Base-by-base conservation (phyloP, 2,329 filamentous ascomycete genomes). In the Aspergillus udagawae region DNA sequence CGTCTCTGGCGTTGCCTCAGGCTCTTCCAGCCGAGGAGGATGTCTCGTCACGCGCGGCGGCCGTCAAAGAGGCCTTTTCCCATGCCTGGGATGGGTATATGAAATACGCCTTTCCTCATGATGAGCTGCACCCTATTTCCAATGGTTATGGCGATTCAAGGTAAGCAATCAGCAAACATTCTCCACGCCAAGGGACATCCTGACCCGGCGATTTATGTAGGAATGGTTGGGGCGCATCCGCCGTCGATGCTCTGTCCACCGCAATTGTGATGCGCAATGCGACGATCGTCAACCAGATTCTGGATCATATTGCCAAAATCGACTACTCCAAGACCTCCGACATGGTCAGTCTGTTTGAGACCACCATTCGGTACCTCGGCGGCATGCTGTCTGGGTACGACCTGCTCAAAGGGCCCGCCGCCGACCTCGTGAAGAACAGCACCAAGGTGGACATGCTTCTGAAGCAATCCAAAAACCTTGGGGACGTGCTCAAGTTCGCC, bases 341-440 rank as follows among this genome's bases (percentile, higher is more conserved):
- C 1, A 74, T 79, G 9, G 85, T 96, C 51, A 93, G 88, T 41
- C 75, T 96, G 7, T 96, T 96, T 67, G 92, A 96, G 75, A 95
- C 91, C 0, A 96, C 90, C 0, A 96, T 96, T 67, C 86, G 92
- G 28, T 96, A 96, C 67, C 77, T 96, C 1, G 92, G 85, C 9
- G 92, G 91, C 17, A 80, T 96, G 65, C 70, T 96, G 8, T 89
- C 91, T 2, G 90, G 87, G 4, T 81, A 81, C 63, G 80, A 81
- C 59, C 80, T 96, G 51, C 77, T 96, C 49, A 86, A 78, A 1
- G 89, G 89, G 0, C 88, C 88, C 1, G 79, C 86, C 20, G 75
- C 79, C 17, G 62, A 80, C 32, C 74, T 87, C 14, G 79, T 80
- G 49, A 67, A 73, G 8, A 75, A 82, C 65, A 68, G 61, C 61